Conservation (phyloP, 176 grass and related monocot species). For the Ensete glaucum region DNA sequence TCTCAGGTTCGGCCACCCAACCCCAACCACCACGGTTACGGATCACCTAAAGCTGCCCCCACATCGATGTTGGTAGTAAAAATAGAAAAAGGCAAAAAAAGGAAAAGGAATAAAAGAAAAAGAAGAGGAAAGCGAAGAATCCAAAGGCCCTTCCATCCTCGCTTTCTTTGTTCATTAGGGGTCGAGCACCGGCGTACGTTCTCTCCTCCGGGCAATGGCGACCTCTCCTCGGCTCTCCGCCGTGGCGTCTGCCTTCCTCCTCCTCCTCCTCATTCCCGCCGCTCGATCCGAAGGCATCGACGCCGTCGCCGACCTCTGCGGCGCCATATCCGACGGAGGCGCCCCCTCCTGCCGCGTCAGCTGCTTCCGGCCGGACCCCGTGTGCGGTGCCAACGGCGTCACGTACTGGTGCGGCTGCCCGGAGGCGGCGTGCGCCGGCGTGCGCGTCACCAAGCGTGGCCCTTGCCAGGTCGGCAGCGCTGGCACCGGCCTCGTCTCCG, state of each 20-base stretch:
- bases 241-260: not conserved
- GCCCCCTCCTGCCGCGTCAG: conserved; percentile 14
- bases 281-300: not conserved
- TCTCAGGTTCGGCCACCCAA: no score
- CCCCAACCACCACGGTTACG: no score
- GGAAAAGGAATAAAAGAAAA: no score
- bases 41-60: no score
- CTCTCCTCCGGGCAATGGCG: not conserved
- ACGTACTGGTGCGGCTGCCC: conserved; percentile 24
- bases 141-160: not conserved
- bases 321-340: not conserved
- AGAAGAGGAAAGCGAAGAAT: no score
- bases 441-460: conserved; percentile 18
- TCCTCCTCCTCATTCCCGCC: not conserved
- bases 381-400: conserved; percentile 30
- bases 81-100: no score
- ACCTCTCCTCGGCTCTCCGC: not conserved
- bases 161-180: not conserved
- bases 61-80: no score
- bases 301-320: not conserved
- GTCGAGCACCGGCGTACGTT: not conserved
- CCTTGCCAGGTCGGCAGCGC: conserved; percentile 6
- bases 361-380: conserved; percentile 30
- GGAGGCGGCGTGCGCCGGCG: conserved; percentile 29
- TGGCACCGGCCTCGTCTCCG: not conserved